These are phyloP conservation scores for Phaseolus coccineus DNA, from an alignment of 331 rosid genomes.

Conservation along the genomic window DNA sequence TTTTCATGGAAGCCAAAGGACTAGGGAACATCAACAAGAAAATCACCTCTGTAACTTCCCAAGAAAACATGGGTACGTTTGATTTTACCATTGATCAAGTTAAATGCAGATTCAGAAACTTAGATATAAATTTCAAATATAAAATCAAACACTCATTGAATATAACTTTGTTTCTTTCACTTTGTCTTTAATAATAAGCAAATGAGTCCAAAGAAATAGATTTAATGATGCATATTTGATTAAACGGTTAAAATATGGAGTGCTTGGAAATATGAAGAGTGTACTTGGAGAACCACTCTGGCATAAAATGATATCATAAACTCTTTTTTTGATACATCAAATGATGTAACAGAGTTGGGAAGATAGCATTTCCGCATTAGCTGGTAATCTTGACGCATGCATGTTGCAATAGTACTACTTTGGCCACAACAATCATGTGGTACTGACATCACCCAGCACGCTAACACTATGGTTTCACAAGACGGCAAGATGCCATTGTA, in stretches of 20 bases:
- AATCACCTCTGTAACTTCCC: slow-evolving; percentile 1
- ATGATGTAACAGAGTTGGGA: slow-evolving; percentile 9
- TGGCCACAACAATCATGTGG: slow-evolving; percentile 41
- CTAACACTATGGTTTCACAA: slow-evolving; percentile 47
- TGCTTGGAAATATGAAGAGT: not conserved
- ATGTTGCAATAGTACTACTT: slow-evolving; percentile 30
- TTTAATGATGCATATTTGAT: not conserved
- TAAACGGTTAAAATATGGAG: not conserved
- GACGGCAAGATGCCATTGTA: slow-evolving; percentile 44
- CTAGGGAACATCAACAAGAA: not conserved
- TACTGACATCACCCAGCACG: slow-evolving; percentile 49
- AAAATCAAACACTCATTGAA: no score
- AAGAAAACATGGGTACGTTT: not conserved
- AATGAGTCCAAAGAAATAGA: not conserved
- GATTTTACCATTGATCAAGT: no score
- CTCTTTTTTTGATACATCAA: not conserved
- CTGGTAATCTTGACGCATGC: slow-evolving; percentile 24
- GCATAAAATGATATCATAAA: not conserved
- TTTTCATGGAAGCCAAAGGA: slow-evolving; percentile 34
- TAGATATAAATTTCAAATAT: no score
- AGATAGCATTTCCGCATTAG: not conserved
- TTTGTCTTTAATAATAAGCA: not conserved
- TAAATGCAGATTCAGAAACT: no score
- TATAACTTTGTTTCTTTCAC: not conserved
- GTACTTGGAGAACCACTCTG: slow-evolving; percentile 9